Evolutionary conservation across 768 basidiomycete species (phyloP).

Genomic region (Kwoniella sp.): DNA sequence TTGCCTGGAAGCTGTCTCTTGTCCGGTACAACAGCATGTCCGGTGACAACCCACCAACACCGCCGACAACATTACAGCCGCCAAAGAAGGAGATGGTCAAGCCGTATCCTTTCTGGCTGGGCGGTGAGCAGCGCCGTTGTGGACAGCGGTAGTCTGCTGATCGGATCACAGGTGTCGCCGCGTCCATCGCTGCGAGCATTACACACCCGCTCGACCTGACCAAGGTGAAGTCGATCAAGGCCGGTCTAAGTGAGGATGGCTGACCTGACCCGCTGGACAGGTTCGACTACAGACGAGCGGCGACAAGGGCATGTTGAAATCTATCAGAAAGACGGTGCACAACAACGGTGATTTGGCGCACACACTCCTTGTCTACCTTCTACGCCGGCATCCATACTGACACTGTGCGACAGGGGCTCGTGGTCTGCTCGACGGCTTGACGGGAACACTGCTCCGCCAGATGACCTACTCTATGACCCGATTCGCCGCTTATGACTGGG

Average conservation of each 20-base stretch:
- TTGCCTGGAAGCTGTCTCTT: too few relatives aligned
- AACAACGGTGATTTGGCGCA: constrained; percentile 68
- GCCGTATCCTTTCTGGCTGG: constrained; percentile 42
- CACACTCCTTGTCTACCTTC: background rate
- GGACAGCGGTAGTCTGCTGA: background rate
- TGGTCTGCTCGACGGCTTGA: constrained; percentile 79
- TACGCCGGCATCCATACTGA: background rate
- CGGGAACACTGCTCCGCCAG: constrained; percentile 84
- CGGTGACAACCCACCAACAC: too few relatives aligned
- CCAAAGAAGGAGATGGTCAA: constrained; percentile 8
- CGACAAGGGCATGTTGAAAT: constrained; percentile 83
- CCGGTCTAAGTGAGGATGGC: too few relatives aligned
- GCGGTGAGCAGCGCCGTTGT: constrained; percentile 34
- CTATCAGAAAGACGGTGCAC: constrained; percentile 72
- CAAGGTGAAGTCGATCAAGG: constrained; percentile 58
- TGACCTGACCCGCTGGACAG: too few relatives aligned
- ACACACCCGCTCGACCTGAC: constrained; percentile 57
- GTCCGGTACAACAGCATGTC: too few relatives aligned
- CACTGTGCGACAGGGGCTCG: constrained; percentile 45
- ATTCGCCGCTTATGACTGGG: constrained; percentile 92
- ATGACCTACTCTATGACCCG: constrained; percentile 88
- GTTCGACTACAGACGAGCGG: constrained; percentile 79
- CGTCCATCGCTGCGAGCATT: constrained; percentile 32
- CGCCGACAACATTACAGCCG: too few relatives aligned
- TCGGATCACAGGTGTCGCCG: constrained; percentile 28